Conservation (phyloP, 768 basidiomycete genomes). For the Neoboletus magnificus region DNA sequence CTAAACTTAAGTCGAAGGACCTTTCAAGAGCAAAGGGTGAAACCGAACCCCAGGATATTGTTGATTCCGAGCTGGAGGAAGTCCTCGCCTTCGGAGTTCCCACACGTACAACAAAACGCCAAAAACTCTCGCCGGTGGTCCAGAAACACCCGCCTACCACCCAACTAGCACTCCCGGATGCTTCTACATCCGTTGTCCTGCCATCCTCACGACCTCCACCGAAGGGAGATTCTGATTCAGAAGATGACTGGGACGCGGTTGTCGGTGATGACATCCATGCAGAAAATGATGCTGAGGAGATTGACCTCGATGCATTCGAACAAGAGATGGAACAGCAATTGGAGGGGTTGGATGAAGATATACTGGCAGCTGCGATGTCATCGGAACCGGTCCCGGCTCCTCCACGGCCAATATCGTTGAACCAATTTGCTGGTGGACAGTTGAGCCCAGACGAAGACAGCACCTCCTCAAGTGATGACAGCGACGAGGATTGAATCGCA, state of each 20-base stretch:
- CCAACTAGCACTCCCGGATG: constrained; percentile 40
- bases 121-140: constrained; percentile 18
- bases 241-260: constrained; percentile 55
- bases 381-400: constrained; percentile 32
- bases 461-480: constrained; percentile 52
- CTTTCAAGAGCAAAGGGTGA: constrained; percentile 23
- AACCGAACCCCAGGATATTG: constrained; percentile 4
- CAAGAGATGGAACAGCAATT: constrained; percentile 35
- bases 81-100: constrained; percentile 49
- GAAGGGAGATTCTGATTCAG: constrained; percentile 40
- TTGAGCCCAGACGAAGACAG: constrained; percentile 45
- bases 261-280: constrained; percentile 20
- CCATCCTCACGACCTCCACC: constrained; percentile 28
- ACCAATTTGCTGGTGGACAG: constrained; percentile 44
- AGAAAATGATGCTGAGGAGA: constrained; percentile 33
- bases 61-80: constrained; percentile 40
- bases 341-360: constrained; percentile 49
- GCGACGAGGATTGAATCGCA: constrained; percentile 44
- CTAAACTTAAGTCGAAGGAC: constrained; percentile 28
- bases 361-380: constrained; percentile 41
- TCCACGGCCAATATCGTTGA: constrained; percentile 47
- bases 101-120: constrained; percentile 37
- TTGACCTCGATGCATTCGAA: constrained; percentile 35
- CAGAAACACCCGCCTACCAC: constrained; percentile 15
- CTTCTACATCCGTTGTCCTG: constrained; percentile 29